These are phyloP conservation scores for Cucurbita moschata DNA, from an alignment of 306 rosid genomes.

Conservation along the genomic window DNA sequence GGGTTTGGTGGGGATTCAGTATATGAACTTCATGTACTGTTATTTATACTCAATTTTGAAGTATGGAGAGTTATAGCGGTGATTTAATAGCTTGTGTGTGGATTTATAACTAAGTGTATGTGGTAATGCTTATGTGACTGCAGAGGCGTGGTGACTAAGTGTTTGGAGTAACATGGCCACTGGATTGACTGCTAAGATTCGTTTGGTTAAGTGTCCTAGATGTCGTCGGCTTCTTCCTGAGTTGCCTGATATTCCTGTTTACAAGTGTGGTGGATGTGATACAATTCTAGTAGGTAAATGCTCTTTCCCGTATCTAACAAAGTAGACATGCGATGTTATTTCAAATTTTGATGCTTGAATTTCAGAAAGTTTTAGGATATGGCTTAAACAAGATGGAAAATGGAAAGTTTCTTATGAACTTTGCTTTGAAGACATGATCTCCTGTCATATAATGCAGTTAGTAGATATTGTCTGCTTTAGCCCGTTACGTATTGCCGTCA, in stretches of 20 bases:
- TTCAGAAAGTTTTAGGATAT: not conserved
- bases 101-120: not conserved
- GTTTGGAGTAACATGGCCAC: conserved; percentile 2
- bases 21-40: not conserved
- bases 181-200: conserved; percentile 29
- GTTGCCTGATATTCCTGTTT: conserved; percentile 34
- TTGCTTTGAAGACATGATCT: no score
- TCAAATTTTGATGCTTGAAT: not conserved
- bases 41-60: not conserved
- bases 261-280: conserved; percentile 79
- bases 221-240: conserved; percentile 54
- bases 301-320: not conserved
- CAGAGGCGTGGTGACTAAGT: not conserved
- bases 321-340: not conserved
- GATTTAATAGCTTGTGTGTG: not conserved
- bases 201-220: conserved; percentile 73
- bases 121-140: not conserved
- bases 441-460: not conserved
- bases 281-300: conserved; percentile 55
- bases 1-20: not conserved
- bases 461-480: no score
- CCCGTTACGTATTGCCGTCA: no score
- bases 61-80: not conserved
- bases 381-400: not conserved
- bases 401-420: no score